Base-by-base conservation (phyloP, 176 grass and related monocot species). In the Triticum dicoccoides region DNA sequence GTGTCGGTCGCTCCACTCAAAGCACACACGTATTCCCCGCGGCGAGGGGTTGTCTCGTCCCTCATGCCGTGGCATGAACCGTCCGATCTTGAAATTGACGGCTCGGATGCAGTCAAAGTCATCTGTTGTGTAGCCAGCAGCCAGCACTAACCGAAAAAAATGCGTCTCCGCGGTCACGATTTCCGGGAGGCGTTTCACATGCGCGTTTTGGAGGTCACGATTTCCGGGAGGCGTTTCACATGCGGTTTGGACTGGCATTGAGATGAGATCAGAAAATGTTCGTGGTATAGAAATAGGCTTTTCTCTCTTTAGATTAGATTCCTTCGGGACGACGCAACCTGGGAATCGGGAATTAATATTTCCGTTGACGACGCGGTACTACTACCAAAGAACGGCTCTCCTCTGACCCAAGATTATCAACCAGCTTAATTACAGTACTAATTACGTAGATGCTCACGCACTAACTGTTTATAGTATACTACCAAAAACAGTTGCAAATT, bases 1-100 rank as follows among this genome's bases (percentile, higher is more conserved):
- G 89, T 87, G 89, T 83, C 84, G 66, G 74, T 8, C 68, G 66
- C 25, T 8, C 18, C 85, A 73, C 58, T 42, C 56, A 54, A 80
- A 63, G 30, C 56, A 34, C 20, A 23, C 76, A 86, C 62, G 80
- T 5, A 25, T 58, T 6, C 21, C 8, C 20, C 56, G 15, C 71
- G 42, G 42, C 41, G n/a, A 73, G 38, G 69, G 24, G 23, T 15
- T 77, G 47, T 68, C 34, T 24, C 21, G 10, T 65, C 14, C 38
- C 65, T 61, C n/a, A 1, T 24, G 23, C 37, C 49, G 49, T 47
- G 1, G 4, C 8, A 4, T 13, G 12, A 15, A 3, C 84, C 84
- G 65, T 87, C 74, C 0, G 84, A 83, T 83, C 54, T 8, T 25
- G 51, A 24, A 13, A 47, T 61, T 9, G 20, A 69, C 84, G 80